A percentile compares a stretch with the other conserved stretches of the same genome.
phyloP scores from a whole-genome alignment of 2,329 filamentous ascomycete species.

The Stenocarpella maydis region DNA sequence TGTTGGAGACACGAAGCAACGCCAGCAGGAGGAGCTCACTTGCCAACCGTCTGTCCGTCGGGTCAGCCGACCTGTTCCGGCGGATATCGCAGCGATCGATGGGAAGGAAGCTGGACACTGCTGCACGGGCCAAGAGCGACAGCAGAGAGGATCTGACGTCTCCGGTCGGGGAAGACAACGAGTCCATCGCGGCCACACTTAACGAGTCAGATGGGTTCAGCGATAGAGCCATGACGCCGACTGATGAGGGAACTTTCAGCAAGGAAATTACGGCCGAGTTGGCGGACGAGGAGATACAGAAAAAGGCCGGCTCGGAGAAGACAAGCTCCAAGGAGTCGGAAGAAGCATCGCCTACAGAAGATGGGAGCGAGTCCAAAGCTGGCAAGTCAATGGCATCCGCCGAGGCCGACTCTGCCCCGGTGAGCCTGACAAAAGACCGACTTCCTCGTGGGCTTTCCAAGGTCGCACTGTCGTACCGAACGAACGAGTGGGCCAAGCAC shows the following conservation, averaged over 20 bases:
- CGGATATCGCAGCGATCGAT: conserved; percentile 51
- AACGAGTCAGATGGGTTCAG: conserved; percentile 53
- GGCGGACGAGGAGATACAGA: conserved; percentile 37
- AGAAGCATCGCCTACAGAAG: conserved; percentile 34
- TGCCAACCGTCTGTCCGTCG: conserved; percentile 58
- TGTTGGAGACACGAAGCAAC: conserved; percentile 37
- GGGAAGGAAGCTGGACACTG: conserved; percentile 38
- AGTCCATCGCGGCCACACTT: conserved; percentile 66
- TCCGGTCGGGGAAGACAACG: conserved; percentile 52
- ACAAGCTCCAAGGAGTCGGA: conserved; percentile 36
- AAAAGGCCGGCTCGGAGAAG: conserved; percentile 32
- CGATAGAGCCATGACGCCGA: conserved; percentile 40
- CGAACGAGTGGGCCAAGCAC: conserved; percentile 97
- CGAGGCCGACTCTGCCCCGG: conserved; percentile 49
- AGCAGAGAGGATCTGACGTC: conserved; percentile 56
- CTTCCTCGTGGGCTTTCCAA: conserved; percentile 78
- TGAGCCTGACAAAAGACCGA: conserved; percentile 64
- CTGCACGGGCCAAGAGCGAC: conserved; percentile 40
- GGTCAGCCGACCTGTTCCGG: conserved; percentile 55
- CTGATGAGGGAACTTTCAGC: conserved; percentile 40
- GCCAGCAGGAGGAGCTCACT: conserved; percentile 48
- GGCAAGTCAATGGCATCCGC: conserved; percentile 54
- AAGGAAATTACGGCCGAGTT: conserved; percentile 53
- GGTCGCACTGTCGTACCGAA: conserved; percentile 83
- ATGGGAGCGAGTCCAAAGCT: conserved; percentile 40